Evolutionary conservation across 805 yeast species (phyloP).

Genomic region (Ogataea nonfermentans): DNA sequence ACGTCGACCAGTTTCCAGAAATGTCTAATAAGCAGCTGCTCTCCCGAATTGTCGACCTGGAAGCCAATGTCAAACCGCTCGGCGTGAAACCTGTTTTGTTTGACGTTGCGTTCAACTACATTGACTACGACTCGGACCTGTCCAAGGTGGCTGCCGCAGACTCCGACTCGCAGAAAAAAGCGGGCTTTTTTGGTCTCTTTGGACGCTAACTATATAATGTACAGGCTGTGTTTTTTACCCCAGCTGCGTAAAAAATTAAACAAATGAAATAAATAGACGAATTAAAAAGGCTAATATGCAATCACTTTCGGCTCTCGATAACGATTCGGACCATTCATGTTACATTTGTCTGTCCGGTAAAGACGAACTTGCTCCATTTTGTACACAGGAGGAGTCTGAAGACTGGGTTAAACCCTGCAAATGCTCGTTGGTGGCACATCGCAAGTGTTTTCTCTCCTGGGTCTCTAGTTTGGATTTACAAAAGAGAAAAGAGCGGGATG

Average conservation of each 20-base stretch:
- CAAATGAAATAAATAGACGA: neutral
- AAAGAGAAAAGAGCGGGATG: constrained; percentile 13
- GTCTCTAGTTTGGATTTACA: constrained; percentile 32
- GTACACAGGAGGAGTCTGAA: constrained; percentile 29
- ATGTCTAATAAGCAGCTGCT: constrained; percentile 32
- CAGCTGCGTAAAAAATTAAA: neutral
- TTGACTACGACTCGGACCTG: constrained; percentile 43
- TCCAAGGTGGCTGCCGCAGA: constrained; percentile 11
- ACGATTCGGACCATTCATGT: constrained; percentile 20
- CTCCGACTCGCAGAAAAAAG: constrained; percentile 40
- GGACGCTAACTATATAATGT: constrained; percentile 40
- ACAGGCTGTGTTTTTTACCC: constrained; percentile 7
- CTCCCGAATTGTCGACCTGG: constrained; percentile 31
- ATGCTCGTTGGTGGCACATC: constrained; percentile 46
- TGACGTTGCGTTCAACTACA: constrained; percentile 85
- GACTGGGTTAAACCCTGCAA: constrained; percentile 46
- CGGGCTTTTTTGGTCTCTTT: constrained; percentile 74
- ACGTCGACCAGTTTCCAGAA: constrained; percentile 30
- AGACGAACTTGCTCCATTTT: constrained; percentile 34
- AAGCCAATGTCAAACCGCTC: constrained; percentile 51
- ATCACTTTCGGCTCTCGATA: constrained; percentile 15
- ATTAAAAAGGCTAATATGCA: constrained; percentile 13
- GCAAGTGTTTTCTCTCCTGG: constrained; percentile 44
- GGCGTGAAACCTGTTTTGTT: constrained; percentile 86
- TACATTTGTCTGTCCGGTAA: constrained; percentile 32